These are phyloP conservation scores for Dendrothele bispora DNA, from an alignment of 768 basidiomycete genomes.

Conservation along the genomic window DNA sequence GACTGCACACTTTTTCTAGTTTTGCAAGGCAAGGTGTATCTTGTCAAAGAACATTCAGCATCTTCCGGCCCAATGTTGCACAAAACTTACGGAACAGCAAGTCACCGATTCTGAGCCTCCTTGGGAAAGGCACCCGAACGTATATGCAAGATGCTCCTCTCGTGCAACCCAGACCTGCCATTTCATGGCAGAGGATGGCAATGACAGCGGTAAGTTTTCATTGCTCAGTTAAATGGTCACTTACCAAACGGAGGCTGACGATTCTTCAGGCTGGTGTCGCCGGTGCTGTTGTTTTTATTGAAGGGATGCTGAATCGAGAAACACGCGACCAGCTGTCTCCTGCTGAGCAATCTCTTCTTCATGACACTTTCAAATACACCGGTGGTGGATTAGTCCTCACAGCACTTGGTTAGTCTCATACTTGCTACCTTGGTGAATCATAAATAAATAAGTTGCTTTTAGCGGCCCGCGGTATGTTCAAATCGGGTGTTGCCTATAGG, in stretches of 20 bases:
- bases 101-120: neutral
- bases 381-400: slow-evolving; percentile 78
- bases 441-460: too few relatives aligned
- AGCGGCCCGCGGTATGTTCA: slow-evolving; percentile 71
- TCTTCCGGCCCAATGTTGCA: neutral
- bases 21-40: too few relatives aligned
- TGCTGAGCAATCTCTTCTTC: slow-evolving; percentile 66
- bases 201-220: slow-evolving; percentile 8
- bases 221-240: neutral
- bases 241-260: neutral
- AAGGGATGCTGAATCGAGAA: slow-evolving; percentile 74
- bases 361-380: slow-evolving; percentile 82
- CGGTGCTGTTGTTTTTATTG: slow-evolving; percentile 61
- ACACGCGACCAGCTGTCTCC: slow-evolving; percentile 66
- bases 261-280: slow-evolving; percentile 63
- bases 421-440: neutral
- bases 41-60: slow-evolving; percentile 1
- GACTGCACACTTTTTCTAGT: too few relatives aligned
- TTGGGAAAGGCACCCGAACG: slow-evolving; percentile 4
- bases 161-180: neutral
- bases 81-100: neutral
- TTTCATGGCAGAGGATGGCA: slow-evolving; percentile 11
- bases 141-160: slow-evolving; percentile 9
- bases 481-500: slow-evolving; percentile 62
- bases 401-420: slow-evolving; percentile 46